Evolutionary conservation across 164 flowering plant genomes (phyloP).

Genomic region (Taxillus chinensis): DNA sequence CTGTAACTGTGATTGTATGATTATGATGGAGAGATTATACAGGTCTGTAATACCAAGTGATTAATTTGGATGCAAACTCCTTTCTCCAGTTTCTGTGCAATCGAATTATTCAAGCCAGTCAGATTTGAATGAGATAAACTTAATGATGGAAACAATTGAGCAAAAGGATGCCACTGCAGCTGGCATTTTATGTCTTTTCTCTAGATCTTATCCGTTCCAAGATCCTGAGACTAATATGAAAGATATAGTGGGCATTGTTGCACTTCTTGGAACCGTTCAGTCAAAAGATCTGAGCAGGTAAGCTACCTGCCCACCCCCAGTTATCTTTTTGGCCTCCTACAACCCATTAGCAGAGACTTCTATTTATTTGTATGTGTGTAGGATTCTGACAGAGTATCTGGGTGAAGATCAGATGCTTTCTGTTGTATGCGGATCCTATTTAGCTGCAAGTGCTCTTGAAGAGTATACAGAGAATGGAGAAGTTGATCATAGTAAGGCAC

Average conservation of each 20-base stretch:
- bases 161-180: conserved; percentile 33
- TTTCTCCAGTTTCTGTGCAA: conserved; percentile 22
- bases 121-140: conserved; percentile 23
- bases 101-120: conserved; percentile 4
- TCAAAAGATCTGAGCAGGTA: conserved; percentile 31
- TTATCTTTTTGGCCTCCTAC: no score
- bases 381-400: conserved; percentile 53
- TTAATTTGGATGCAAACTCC: no score
- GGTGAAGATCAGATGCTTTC: conserved; percentile 65
- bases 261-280: conserved; percentile 48
- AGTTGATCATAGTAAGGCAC: conserved; percentile 12
- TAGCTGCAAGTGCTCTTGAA: conserved; percentile 27
- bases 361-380: conserved; percentile 14
- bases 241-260: conserved; percentile 59
- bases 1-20: no score
- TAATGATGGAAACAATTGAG: conserved; percentile 24
- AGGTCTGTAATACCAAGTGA: no score
- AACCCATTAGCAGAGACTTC: background rate
- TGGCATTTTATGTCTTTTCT: conserved; percentile 27
- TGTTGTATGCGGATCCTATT: conserved; percentile 43
- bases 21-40: no score
- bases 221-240: conserved; percentile 10
- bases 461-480: conserved; percentile 21
- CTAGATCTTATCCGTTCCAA: conserved; percentile 9
- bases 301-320: background rate